These are phyloP conservation scores for Xylaria digitata DNA, from an alignment of 2,329 filamentous ascomycete species.

Conservation along the genomic window DNA sequence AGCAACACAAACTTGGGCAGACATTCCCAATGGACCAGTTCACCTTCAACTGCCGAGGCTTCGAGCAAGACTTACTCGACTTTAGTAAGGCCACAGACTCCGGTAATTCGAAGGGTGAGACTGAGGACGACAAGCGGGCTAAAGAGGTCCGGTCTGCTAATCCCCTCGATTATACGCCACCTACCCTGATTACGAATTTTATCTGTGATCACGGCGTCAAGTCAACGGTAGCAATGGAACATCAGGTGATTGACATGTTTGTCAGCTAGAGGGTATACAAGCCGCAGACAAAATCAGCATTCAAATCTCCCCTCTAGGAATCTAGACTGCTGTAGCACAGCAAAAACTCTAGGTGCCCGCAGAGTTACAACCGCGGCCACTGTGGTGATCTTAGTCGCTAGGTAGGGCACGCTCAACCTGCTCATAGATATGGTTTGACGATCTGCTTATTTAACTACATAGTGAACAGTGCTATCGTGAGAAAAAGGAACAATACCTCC, in stretches of 20 bases:
- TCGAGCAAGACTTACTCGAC: constrained; percentile 53
- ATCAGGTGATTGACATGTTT: constrained; percentile 50
- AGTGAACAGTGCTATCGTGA: constrained; percentile 21
- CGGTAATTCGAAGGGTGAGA: not conserved
- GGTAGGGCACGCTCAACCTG: constrained; percentile 25
- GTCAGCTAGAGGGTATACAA: constrained; percentile 39
- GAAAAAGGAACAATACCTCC: constrained; percentile 11
- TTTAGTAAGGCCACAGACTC: constrained; percentile 39
- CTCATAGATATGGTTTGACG: constrained; percentile 16
- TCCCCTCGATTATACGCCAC: constrained; percentile 42
- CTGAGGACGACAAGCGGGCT: constrained; percentile 33
- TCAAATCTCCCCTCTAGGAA: not conserved
- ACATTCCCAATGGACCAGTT: constrained; percentile 83
- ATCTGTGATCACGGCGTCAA: constrained; percentile 49
- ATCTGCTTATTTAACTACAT: constrained; percentile 30
- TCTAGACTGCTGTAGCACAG: not conserved
- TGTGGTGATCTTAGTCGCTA: constrained; percentile 15
- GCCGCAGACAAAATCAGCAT: not conserved
- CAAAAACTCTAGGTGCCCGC: not conserved
- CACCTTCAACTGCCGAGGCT: constrained; percentile 52
- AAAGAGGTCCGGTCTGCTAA: constrained; percentile 28
- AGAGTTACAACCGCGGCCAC: not conserved
- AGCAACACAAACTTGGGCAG: constrained; percentile 96
- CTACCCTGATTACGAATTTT: constrained; percentile 48
- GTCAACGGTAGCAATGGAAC: constrained; percentile 47